These are phyloP conservation scores for Streptanthus diversifolius DNA, from an alignment of 345 rosid species.

Conservation along the genomic window DNA sequence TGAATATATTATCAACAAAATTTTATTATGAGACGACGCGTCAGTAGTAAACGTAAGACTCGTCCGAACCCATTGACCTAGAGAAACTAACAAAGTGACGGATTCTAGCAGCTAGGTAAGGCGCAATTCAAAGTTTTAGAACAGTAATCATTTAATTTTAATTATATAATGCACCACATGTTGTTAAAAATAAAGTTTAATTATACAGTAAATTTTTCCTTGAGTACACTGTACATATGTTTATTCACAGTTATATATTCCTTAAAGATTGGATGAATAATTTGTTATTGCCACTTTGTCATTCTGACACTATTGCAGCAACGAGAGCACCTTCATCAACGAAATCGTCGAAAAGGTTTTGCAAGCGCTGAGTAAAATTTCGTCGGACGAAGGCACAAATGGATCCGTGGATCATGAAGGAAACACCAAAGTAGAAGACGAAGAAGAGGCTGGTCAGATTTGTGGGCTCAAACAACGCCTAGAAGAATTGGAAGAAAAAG, in stretches of 20 bases:
- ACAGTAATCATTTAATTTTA: too few species aligned
- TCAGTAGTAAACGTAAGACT: too few species aligned
- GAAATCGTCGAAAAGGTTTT: not conserved
- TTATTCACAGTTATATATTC: not conserved
- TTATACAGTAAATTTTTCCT: too few species aligned
- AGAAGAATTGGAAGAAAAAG: not conserved
- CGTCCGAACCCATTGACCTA: too few species aligned
- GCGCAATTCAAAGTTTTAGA: too few species aligned
- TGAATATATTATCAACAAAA: too few species aligned
- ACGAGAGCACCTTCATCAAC: not conserved
- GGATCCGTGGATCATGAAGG: not conserved
- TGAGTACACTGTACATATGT: not conserved
- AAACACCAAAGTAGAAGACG: not conserved
- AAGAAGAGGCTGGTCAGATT: not conserved
- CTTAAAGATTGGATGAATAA: not conserved
- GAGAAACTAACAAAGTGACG: too few species aligned
- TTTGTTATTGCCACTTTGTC: not conserved
- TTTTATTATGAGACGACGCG: too few species aligned
- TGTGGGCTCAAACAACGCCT: conserved; percentile 13
- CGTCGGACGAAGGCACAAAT: not conserved
- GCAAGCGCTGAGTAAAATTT: not conserved
- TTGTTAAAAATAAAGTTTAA: too few species aligned
- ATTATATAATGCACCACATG: too few species aligned
- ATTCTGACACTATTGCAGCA: not conserved
- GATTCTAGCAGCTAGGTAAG: too few species aligned